Percentiles rank a stretch among this genome's conserved stretches.
These are phyloP conservation scores for Fagus crenata DNA, from an alignment of 306 rosid genomes.

Conservation along the genomic window DNA sequence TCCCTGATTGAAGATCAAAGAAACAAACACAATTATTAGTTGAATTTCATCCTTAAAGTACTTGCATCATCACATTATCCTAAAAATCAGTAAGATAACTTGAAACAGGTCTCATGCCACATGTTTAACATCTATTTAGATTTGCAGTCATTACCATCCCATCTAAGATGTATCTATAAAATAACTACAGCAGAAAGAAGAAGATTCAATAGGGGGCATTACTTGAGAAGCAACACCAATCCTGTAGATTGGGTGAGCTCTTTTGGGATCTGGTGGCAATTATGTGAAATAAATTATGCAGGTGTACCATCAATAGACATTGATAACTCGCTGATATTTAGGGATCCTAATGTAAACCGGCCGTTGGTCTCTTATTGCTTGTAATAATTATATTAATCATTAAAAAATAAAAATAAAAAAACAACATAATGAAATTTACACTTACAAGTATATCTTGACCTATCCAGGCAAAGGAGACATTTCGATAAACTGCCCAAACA, in stretches of 20 bases:
- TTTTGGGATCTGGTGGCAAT: conserved; percentile 2
- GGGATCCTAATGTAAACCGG: too few relatives aligned
- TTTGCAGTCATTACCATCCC: conserved; percentile 10
- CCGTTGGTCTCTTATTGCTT: too few relatives aligned
- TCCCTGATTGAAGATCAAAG: conserved; percentile 58
- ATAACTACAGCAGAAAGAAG: conserved; percentile 1
- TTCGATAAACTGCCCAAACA: conserved; percentile 80
- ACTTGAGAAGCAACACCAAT: conserved; percentile 10
- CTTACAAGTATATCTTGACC: conserved; percentile 97
- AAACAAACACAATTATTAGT: conserved; percentile 26
- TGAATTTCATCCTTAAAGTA: conserved; percentile 3
- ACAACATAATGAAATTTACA: conserved; percentile 5
- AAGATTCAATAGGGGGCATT: not conserved
- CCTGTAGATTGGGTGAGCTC: conserved; percentile 1
- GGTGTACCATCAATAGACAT: conserved; percentile 1
- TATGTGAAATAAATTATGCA: not conserved
- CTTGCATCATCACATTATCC: conserved; percentile 10
- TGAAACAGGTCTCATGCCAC: conserved; percentile 11
- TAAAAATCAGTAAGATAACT: conserved; percentile 5
- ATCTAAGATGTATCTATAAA: conserved; percentile 4
- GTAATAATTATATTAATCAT: not conserved
- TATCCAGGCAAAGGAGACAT: conserved; percentile 72
- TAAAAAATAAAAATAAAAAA: not conserved
- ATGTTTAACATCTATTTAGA: conserved; percentile 12
- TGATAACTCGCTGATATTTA: too few relatives aligned